These are phyloP conservation scores for Neurospora discreta DNA, from an alignment of 495 filamentous ascomycete species.

Conservation along the genomic window DNA sequence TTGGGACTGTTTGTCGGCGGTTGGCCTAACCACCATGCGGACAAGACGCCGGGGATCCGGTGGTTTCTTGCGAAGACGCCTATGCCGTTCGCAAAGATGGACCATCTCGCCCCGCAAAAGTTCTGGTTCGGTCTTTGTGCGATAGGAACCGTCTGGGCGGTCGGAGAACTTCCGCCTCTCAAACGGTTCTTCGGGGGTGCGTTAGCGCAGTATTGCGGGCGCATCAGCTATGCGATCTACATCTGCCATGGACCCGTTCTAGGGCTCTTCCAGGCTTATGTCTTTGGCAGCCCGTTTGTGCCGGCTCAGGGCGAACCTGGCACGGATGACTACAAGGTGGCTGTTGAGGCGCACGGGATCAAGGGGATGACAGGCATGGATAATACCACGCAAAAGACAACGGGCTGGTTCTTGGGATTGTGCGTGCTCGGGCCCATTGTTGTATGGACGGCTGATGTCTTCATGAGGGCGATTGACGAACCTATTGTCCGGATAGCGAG, in stretches of 20 bases:
- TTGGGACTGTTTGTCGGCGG: conserved; percentile 32
- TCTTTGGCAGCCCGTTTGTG: conserved; percentile 24
- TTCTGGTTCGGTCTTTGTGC: conserved; percentile 49
- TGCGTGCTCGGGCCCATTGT: conserved; percentile 39
- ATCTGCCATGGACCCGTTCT: conserved; percentile 50
- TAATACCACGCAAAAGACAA: conserved; percentile 36
- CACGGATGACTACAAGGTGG: conserved; percentile 14
- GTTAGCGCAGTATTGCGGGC: conserved; percentile 50
- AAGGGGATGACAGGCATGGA: conserved; percentile 43
- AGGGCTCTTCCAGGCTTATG: conserved; percentile 33
- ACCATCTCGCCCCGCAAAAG: conserved; percentile 26
- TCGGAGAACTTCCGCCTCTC: conserved; percentile 39
- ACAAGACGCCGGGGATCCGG: conserved; percentile 26
- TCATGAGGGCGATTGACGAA: conserved; percentile 48
- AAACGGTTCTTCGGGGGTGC: conserved; percentile 43
- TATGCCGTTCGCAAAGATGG: conserved; percentile 20
- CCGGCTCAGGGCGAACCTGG: conserved; percentile 13
- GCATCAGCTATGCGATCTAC: conserved; percentile 51
- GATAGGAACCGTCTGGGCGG: conserved; percentile 42
- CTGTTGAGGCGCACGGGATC: conserved; percentile 25
- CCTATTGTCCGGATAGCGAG: conserved; percentile 45
- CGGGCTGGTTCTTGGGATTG: conserved; percentile 41
- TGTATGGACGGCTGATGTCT: conserved; percentile 48
- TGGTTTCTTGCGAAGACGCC: conserved; percentile 25
- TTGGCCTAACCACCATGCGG: conserved; percentile 31